Evolutionary conservation across 495 filamentous ascomycete genomes (phyloP), one percentile per base, ranked within the genome.

Genomic region (Talaromyces adpressus): DNA sequence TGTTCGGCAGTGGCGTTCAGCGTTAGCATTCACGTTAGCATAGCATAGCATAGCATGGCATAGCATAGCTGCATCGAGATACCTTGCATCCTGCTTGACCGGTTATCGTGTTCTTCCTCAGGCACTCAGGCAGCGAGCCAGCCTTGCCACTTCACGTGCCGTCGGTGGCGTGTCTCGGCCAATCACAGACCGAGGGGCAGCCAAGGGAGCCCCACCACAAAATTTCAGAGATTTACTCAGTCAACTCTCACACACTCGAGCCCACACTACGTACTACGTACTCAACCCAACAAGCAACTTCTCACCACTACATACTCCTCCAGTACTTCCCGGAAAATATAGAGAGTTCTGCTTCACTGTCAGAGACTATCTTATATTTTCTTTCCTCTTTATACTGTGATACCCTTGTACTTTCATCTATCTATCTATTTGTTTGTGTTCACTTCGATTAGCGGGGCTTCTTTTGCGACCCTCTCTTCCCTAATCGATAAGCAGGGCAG

Each of bases 81-180:
- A 41, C 36, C 36, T 41, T 41, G 36, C 36, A 41, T 41, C 6
- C 32, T 36, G 32, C 32, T 12, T 36, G 32, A 36, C 0, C 32
- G 6, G 6, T 12, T 52, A 4, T n/a, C 49, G 18, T 52, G n/a
- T 25, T 52, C 18, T 0, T 52, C 49, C 52, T 56, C 52, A 56
- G 52, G 52, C 52, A 56, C 52, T 56, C 22, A 56, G 20, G 52
- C 52, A 56, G 22, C 52, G n/a, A 27, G 20, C 51, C 51, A 53
- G 51, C 52, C 52, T 56, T 56, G 52, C 58, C 56, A 63, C 69
- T 66, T 68, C 69, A 73, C 71, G 63, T 39, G 60, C 58, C 61
- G 64, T 61, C 67, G 57, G 65, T 71, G 74, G 74, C 72, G 72
- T 73, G 62, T 30, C 1, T 34, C 39, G 49, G 39, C 75, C 75